Base-by-base conservation (phyloP, 2,329 filamentous ascomycete species). In the Dothistroma pini region DNA sequence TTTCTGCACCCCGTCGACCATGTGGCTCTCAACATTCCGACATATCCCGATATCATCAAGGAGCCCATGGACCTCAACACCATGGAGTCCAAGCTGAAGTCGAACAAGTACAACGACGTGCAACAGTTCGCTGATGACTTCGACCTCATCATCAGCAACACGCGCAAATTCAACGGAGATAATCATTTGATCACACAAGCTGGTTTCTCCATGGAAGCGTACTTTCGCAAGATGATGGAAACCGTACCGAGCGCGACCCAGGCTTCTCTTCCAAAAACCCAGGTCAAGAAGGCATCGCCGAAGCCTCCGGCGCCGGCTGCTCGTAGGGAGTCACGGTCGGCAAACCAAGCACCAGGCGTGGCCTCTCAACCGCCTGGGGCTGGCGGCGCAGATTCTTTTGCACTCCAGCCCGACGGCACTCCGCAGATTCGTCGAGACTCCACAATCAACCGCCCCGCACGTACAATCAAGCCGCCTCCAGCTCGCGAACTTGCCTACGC, bases 401-500 rank as follows among this genome's bases (percentile, higher is more conserved):
- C 91, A 2, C 80, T 96, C 11, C 86, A 89, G 25, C 86, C 90
- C 1, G 86, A 91, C 68, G 91, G 90, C 1, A 83, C 91, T 44
- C 91, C 91, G 9, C 82, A 91, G 44, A 95, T 95, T 65, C 89
- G 95, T 57, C 89, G 93, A 21, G 91, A 96, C 70, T 96, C 91
- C 1, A 89, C 84, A 4, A 90, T 92, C 67, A 89, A 88, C 59
- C 86, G 95, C 56, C 93, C 93, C 11, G 97, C 97, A 81, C 89
- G 95, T 57, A 91, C 93, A 14, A 96, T 97, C 58, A 91, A 96
- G 70, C 90, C 93, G 9, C 92, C 95, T 0, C 93, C 93, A 71
- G 86, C 88, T 63, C 93, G 93, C 67, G 95, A 97, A 72, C 83
- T 97, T n/a, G 89, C 93, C 8, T 97, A 97, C 73, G 85, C 88